Evolutionary conservation across 768 basidiomycete species (phyloP).

Genomic region (Agaricus sinodeliciosus): DNA sequence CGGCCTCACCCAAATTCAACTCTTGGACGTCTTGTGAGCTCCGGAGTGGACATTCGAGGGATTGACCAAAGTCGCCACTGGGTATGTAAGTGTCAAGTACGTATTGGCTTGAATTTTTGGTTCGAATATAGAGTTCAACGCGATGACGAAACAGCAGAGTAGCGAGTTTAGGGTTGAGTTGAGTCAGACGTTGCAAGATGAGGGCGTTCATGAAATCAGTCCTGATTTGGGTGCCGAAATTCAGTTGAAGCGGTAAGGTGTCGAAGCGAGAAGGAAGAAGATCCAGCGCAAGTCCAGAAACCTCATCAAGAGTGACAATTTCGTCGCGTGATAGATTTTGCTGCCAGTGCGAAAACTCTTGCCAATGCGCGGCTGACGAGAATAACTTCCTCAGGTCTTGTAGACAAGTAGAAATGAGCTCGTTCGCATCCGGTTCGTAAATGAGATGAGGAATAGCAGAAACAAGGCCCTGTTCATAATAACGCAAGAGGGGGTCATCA

Average conservation of each 20-base stretch:
- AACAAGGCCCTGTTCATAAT: too few relatives aligned
- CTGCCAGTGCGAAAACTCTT: too few relatives aligned
- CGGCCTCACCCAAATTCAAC: not conserved
- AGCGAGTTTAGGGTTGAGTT: slow-evolving; percentile 3
- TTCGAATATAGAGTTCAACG: slow-evolving; percentile 7
- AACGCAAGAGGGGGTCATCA: too few relatives aligned
- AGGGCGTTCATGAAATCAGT: slow-evolving; percentile 3
- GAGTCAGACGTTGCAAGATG: slow-evolving; percentile 1
- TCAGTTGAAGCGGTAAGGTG: not conserved
- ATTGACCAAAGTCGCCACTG: not conserved
- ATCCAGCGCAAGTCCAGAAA: not conserved
- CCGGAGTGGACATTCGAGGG: slow-evolving; percentile 1
- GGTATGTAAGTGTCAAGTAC: not conserved
- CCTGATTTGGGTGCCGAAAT: not conserved
- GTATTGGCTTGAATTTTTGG: not conserved
- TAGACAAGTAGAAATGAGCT: too few relatives aligned
- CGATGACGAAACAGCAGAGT: not conserved
- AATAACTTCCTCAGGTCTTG: too few relatives aligned
- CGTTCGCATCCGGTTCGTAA: too few relatives aligned
- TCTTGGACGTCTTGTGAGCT: not conserved
- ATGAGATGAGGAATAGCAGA: too few relatives aligned
- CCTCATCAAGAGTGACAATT: not conserved
- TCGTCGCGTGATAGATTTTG: not conserved
- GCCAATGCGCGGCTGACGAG: too few relatives aligned
- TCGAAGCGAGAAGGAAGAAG: slow-evolving; percentile 25